Base-by-base conservation (phyloP, 1,284 basidiomycete genomes). In the Pascua sp. region DNA sequence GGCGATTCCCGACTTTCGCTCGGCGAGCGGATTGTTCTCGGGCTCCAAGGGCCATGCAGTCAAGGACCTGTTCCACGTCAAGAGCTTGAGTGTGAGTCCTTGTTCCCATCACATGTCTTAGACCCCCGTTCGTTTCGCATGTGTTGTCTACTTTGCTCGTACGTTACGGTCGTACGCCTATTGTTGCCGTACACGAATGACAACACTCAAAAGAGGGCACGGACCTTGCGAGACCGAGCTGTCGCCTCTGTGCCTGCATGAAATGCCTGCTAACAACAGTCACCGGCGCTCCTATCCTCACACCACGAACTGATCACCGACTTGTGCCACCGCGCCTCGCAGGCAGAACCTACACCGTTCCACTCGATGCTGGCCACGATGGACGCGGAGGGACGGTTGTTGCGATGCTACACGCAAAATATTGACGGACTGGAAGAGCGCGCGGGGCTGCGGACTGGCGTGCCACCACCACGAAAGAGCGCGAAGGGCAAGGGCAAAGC, bases 351-450 rank as follows among this genome's bases (percentile, higher is more conserved):
- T 0, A 94, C 93, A 4, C 79, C 85, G 1, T 96, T 96, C 66
- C 93, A 97, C 70, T 77, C 80, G 8, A 80, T 89, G 32, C 83
- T 97, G 24, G 86, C 86, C 44, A 70, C 81, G 12, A 83, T 96
- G 18, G 90, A 96, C 68, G 80, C 85, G 55, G 81, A 87, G 47
- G 88, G 89, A 2, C 83, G 85, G 48, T 83, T 97, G 1, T 81
- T 93, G 45, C 83, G 93, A 36, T 90, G 93, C 5, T 97, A 96
- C 76, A 95, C 93, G 0, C 93, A 97, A 79, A 94, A 95, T 76
- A 94, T 96, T 60, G 92, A 97, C 71, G 87, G 86, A 13, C 84
- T 97, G 50, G 92, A 96, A 71, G 81, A 81, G 59, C 91, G 91
- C 69, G 88, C 85, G 12, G 92, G 92, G 5, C 81, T 96, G 8